Evolutionary conservation across 345 rosid species (phyloP), one percentile per base, ranked within the genome.

Genomic region (Ailanthus altissimus): DNA sequence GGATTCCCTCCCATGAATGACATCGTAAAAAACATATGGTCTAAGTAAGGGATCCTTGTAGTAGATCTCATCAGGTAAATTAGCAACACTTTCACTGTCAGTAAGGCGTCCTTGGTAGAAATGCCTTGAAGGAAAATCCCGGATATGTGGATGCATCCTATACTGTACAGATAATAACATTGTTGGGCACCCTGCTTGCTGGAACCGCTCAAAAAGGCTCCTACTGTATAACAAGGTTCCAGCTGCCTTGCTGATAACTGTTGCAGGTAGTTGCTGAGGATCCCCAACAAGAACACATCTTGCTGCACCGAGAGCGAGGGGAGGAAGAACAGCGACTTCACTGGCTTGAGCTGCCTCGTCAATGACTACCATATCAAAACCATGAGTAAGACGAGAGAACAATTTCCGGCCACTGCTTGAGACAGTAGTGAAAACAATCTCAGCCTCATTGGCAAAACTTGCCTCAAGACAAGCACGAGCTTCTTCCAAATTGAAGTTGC

Each of bases 251-350:
- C 98, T 93, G 75, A 96, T 96, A 50, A 96, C 99, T 45, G 99
- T 96, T 59, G 99, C 99, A 77, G 99, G 99, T 84, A 96, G 99
- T 87, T 96, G 99, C 88, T 96, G 99, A 60, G 99, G 99, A 88
- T 96, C 99, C 63, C 99, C 99, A 18, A 96, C 99, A 83, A 96
- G 97, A 81, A 96, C 99, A 80, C 99, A 96, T 11, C 99, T 85
- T 40, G 98, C 91, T 49, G 99, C 99, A 60, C 97, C 99, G 53
- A 96, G 98, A 57, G 98, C 83, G 64, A 96, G 93, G 50, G 99
- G 98, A 77, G 99, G 99, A 81, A 96, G 97, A 83, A 92, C 90
- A 61, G 84, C 99, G 43, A 90, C 97, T 85, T 96, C 99, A 71
- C 98, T 93, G 74, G 99, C 99, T 84, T 96, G 99, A 64, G 99